Evolutionary conservation across 2,329 filamentous ascomycete genomes (phyloP), one percentile per base, ranked within the genome.

Genomic region (Neocucurbitaria cava): DNA sequence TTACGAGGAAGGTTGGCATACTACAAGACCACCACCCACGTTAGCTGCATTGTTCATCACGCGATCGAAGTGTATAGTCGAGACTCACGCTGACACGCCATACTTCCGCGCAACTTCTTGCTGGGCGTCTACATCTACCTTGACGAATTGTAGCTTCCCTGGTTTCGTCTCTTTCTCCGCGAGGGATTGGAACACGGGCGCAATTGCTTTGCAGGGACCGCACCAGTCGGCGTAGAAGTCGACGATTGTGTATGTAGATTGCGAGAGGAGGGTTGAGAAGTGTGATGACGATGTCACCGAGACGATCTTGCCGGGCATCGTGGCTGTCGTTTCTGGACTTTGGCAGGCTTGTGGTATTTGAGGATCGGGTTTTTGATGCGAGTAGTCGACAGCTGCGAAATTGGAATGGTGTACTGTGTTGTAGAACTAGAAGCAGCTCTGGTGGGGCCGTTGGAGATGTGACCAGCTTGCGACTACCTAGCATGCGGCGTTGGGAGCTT

Each of bases 221-320:
- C 83, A 85, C 82, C 83, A 85, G 59, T 80, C 79, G 13, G 81
- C 81, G 68, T 80, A 82, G 77, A 82, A 83, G 70, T 83, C 81
- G 66, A 81, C 76, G 50, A 83, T 75, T 49, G 79, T 77, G 58
- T 73, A 75, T 23, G 72, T 73, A 47, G 70, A 70, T 3, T 69
- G 63, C 33, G 64, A 66, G 46, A 76, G 64, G 24, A 76, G 67
- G 35, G 64, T 70, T 26, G 68, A 65, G 66, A 76, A 75, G 56
- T 76, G 73, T 18, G 72, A 58, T 47, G 66, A 58, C 7, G 70
- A 73, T 43, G 65, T 72, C 39, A 75, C 66, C 41, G 61, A 48
- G 42, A 68, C 64, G 54, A 74, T 74, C 28, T 73, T 72, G 52
- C 66, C 66, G 2, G 70, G 55, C 69, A 73, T 73, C 2, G 21